These are phyloP conservation scores for Suaeda aralocaspica DNA, from an alignment of 148 eudicot species.

Conservation along the genomic window DNA sequence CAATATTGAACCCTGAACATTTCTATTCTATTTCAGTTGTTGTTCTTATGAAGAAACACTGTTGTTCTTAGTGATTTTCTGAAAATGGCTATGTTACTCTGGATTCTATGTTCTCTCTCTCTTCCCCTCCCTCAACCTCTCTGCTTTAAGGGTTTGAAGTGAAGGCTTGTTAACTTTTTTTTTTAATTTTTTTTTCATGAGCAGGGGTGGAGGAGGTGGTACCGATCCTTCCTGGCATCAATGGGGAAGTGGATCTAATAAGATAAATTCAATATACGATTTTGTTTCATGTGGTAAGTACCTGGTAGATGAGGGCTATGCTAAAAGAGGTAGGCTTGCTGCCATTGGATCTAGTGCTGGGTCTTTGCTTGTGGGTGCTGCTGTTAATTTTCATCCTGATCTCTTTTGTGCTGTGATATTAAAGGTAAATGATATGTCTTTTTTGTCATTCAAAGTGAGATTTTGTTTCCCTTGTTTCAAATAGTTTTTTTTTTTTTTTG, in stretches of 20 bases:
- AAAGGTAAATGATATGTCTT: constrained; percentile 42
- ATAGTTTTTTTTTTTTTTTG: too few relatives aligned
- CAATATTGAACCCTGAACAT: constrained; percentile 3
- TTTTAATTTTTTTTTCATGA: constrained; percentile 1
- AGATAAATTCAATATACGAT: constrained; percentile 78
- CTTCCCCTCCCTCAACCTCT: background rate
- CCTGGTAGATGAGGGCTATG: constrained; percentile 64
- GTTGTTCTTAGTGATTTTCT: constrained; percentile 1
- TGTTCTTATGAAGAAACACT: background rate
- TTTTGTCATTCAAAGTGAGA: background rate
- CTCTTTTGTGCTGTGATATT: constrained; percentile 75
- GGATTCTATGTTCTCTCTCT: background rate
- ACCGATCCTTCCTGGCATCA: constrained; percentile 77
- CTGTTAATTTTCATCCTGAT: constrained; percentile 64
- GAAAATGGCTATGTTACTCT: background rate
- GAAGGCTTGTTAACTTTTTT: background rate
- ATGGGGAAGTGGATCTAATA: constrained; percentile 65
- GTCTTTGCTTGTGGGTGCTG: constrained; percentile 76
- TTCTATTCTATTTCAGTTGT: background rate
- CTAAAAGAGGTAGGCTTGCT: constrained; percentile 56
- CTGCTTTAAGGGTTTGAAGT: background rate
- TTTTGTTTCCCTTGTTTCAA: background rate
- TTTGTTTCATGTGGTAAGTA: constrained; percentile 71
- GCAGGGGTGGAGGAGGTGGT: constrained; percentile 91
- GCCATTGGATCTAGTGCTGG: constrained; percentile 90